phyloP scores from a whole-genome alignment of 2,329 filamentous ascomycete species.

The Cladosporium austrohemisphaericum region DNA sequence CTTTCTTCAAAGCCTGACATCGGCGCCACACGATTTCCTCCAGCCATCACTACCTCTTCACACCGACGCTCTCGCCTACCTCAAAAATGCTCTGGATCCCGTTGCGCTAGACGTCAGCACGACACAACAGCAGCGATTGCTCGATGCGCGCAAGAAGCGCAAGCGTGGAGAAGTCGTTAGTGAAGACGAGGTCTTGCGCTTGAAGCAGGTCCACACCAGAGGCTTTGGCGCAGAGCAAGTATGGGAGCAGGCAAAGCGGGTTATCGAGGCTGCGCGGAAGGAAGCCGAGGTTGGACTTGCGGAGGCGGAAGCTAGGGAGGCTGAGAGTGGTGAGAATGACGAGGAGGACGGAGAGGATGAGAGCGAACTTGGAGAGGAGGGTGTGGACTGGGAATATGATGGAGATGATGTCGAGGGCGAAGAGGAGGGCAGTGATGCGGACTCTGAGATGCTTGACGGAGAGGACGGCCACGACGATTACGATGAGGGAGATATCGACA shows the following conservation, averaged over 20 bases:
- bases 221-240: constrained; percentile 86
- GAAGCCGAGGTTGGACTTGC: constrained; percentile 51
- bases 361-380: constrained; percentile 34
- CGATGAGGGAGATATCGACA: constrained; percentile 42
- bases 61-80: constrained; percentile 65
- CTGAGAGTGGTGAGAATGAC: constrained; percentile 23
- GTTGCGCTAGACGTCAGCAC: constrained; percentile 72
- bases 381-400: too few relatives aligned
- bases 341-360: constrained; percentile 30
- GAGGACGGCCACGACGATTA: constrained; percentile 36
- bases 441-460: constrained; percentile 27
- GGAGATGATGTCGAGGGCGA: constrained; percentile 33
- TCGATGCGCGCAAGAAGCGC: constrained; percentile 68
- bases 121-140: constrained; percentile 65
- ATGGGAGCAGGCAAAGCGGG: constrained; percentile 87
- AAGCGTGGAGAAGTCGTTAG: constrained; percentile 60
- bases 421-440: constrained; percentile 36
- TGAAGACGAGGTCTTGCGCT: constrained; percentile 59
- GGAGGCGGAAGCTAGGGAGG: constrained; percentile 28
- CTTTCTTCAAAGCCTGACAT: constrained; percentile 22
- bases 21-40: constrained; percentile 66
- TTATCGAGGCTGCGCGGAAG: constrained; percentile 63
- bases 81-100: constrained; percentile 76
- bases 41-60: constrained; percentile 66
- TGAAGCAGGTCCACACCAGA: constrained; percentile 78